A percentile compares a stretch with the other conserved stretches of the same genome.
Evolutionary conservation across 176 grass and related monocot genomes (phyloP).

Genomic region (Carex pumila): DNA sequence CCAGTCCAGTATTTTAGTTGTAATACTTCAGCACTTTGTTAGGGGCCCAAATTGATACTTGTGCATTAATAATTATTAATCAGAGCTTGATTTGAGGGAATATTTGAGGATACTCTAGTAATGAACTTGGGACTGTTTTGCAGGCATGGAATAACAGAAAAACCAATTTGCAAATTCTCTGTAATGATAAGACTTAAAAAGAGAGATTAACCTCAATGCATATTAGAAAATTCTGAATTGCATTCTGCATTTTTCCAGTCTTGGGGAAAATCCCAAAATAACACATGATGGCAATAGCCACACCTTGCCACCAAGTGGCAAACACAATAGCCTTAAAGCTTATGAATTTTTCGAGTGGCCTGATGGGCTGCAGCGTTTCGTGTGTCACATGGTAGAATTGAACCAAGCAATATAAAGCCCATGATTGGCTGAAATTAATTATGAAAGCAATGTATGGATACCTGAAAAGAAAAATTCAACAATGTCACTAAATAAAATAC

Average conservation of each 20-base stretch:
- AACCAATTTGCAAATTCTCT: not conserved
- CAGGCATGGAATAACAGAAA: not conserved
- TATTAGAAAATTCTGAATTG: conserved; percentile 77
- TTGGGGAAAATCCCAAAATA: conserved; percentile 57
- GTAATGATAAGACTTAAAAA: not conserved
- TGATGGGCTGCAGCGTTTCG: conserved; percentile 58
- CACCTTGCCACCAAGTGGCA: conserved; percentile 93
- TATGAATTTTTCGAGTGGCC: conserved; percentile 87
- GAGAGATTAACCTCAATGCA: conserved; percentile 63
- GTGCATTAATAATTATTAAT: not conserved
- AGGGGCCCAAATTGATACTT: not conserved
- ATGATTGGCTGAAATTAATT: conserved; percentile 92
- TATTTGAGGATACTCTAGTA: not conserved
- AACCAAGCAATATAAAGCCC: conserved; percentile 88
- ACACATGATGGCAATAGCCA: conserved; percentile 71
- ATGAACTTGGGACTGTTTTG: not conserved
- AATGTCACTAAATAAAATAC: not conserved
- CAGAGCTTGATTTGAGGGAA: not conserved
- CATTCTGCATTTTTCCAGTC: conserved; percentile 57
- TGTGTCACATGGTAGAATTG: conserved; percentile 80
- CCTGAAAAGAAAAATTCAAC: conserved; percentile 29
- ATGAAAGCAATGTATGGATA: conserved; percentile 77
- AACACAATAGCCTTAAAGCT: conserved; percentile 99
- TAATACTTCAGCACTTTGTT: not conserved
- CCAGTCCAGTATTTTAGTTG: not conserved